Evolutionary conservation across 768 basidiomycete genomes (phyloP).

Genomic region (Lanmaoa rubissima): DNA sequence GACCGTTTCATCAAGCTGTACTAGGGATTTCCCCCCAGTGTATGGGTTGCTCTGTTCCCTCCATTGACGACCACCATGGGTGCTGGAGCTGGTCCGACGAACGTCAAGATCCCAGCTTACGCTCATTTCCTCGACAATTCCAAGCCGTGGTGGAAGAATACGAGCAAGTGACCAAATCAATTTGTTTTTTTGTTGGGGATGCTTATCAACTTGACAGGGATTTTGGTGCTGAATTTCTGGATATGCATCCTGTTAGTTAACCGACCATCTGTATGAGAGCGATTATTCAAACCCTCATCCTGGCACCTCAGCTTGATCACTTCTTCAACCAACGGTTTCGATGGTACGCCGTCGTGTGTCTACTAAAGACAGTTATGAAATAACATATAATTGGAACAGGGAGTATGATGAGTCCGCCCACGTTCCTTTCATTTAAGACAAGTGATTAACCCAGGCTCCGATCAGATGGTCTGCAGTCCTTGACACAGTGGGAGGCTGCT

Average conservation of each 20-base stretch:
- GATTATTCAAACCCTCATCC: background rate
- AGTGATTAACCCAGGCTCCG: background rate
- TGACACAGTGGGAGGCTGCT: background rate
- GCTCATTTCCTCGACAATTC: background rate
- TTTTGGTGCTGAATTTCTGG: slow-evolving; percentile 1
- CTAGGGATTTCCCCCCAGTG: too few species aligned
- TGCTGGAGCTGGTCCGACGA: background rate
- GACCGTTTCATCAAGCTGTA: background rate
- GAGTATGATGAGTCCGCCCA: slow-evolving; percentile 5
- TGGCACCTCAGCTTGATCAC: slow-evolving; percentile 1
- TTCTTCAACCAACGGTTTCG: background rate
- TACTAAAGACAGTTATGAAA: background rate
- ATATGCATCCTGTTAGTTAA: background rate
- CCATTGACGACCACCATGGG: background rate
- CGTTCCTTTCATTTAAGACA: background rate
- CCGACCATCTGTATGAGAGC: background rate
- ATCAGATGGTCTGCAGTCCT: slow-evolving; percentile 1
- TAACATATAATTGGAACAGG: background rate
- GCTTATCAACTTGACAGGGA: background rate
- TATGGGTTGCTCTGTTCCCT: background rate
- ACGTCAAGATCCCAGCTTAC: background rate
- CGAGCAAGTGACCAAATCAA: background rate
- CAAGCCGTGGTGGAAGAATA: background rate
- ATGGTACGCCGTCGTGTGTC: background rate
- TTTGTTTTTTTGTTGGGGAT: too few species aligned